Percentiles rank a stretch among this genome's conserved stretches.
These are phyloP conservation scores for Cichorium intybus DNA, from an alignment of 140 eudicot species.

Conservation along the genomic window DNA sequence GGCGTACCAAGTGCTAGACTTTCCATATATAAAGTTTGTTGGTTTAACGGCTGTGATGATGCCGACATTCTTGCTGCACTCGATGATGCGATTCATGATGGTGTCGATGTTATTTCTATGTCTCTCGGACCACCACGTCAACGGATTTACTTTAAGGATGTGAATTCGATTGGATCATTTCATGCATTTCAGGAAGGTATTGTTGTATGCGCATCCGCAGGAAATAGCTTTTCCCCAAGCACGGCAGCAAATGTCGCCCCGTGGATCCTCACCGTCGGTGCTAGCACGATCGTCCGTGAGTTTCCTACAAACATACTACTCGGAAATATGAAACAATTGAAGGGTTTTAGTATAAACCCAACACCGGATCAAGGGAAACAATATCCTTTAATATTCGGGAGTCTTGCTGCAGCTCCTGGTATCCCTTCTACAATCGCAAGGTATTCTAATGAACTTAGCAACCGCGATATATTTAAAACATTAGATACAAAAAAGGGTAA, in stretches of 20 bases:
- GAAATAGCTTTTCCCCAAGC: slow-evolving; percentile 45
- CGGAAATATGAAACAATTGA: slow-evolving; percentile 43
- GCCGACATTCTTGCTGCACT: slow-evolving; percentile 66
- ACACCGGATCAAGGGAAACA: slow-evolving; percentile 22
- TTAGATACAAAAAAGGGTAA: background rate
- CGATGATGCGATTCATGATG: slow-evolving; percentile 65
- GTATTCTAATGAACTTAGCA: slow-evolving; percentile 7
- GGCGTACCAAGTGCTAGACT: slow-evolving; percentile 68
- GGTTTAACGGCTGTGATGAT: slow-evolving; percentile 49
- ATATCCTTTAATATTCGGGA: slow-evolving; percentile 38
- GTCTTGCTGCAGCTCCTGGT: slow-evolving; percentile 54
- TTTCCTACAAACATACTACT: slow-evolving; percentile 39
- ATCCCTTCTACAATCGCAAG: slow-evolving; percentile 59
- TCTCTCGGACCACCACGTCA: slow-evolving; percentile 60
- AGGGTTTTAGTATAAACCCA: slow-evolving; percentile 58
- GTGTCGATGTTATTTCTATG: slow-evolving; percentile 62
- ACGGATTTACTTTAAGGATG: slow-evolving; percentile 37
- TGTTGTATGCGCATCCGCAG: slow-evolving; percentile 58
- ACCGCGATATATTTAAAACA: background rate
- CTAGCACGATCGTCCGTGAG: slow-evolving; percentile 65
- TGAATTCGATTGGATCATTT: slow-evolving; percentile 46
- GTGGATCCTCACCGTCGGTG: slow-evolving; percentile 74
- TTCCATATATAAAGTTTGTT: slow-evolving; percentile 65
- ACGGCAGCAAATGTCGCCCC: slow-evolving; percentile 65
- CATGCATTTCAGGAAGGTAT: slow-evolving; percentile 67